Percentiles rank a stretch among this genome's conserved stretches.
Conservation (phyloP, 2,329 filamentous ascomycete genomes). For the Shiraia bambusicola region DNA sequence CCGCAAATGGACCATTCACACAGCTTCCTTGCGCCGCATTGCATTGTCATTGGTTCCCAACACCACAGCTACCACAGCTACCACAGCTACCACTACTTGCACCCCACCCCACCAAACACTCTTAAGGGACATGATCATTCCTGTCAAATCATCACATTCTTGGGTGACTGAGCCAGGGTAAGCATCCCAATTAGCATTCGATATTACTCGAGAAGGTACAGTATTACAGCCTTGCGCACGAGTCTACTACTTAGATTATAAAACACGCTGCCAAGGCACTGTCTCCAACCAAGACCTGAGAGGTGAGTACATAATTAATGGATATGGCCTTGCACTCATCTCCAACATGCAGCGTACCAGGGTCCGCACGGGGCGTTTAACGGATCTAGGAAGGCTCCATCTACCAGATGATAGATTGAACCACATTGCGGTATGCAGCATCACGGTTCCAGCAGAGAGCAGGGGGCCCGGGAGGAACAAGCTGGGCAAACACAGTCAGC, state of each 20-base stretch:
- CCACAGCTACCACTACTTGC: constrained; percentile 17
- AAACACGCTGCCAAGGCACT: constrained; percentile 14
- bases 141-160: constrained; percentile 12
- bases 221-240: constrained; percentile 26
- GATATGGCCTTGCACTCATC: constrained; percentile 5
- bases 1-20: constrained; percentile 37
- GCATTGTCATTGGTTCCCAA: constrained; percentile 40
- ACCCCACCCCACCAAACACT: constrained; percentile 12
- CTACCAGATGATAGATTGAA: constrained; percentile 17
- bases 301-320: constrained; percentile 23
- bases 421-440: constrained; percentile 21
- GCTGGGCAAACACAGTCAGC: constrained; percentile 9
- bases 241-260: constrained; percentile 19
- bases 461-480: constrained; percentile 29
- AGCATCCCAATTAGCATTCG: constrained; percentile 17
- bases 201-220: constrained; percentile 24
- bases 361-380: constrained; percentile 16
- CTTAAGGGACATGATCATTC: constrained; percentile 10
- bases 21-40: constrained; percentile 27
- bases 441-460: constrained; percentile 26
- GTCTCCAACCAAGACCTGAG: constrained; percentile 22
- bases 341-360: constrained; percentile 23
- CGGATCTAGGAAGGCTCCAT: constrained; percentile 20
- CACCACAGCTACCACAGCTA: too few species aligned
- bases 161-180: constrained; percentile 10